Base-by-base conservation (phyloP, 2,329 filamentous ascomycete genomes). In the Aphanocladium album region DNA sequence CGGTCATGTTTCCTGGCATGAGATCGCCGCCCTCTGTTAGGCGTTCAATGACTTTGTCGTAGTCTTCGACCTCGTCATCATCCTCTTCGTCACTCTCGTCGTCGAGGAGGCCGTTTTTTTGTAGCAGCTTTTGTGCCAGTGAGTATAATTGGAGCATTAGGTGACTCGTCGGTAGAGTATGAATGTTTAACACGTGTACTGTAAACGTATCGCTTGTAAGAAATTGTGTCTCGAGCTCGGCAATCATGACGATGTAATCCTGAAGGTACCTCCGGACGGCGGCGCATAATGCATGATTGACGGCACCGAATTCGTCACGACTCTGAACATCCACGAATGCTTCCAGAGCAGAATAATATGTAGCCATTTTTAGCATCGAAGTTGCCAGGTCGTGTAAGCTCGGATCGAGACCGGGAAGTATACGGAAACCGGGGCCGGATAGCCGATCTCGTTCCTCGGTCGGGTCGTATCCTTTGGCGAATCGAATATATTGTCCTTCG, bases 401-500 rank as follows among this genome's bases (percentile, higher is more conserved):
- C 0, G 93, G 93, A 69, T 99, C 95, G 47, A 99, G 81, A 1
- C 93, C 93, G 1, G 89, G 83, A 7, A 90, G 78, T 63, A 97
- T 87, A 64, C 86, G 87, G 75, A 92, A 98, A 11, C 81, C 78
- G 1, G 95, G 95, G 0, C 95, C 95, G 6, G 88, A 83, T 54
- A 99, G 79, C 16, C 93, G 87, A 69, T 96, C 91, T 68, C 93
- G 91, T 76, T 99, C 95, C 56, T 91, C 86, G 3, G 83, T 78
- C 0, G 93, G 91, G 67, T 96, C 88, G 72, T 96, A 98, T 9
- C 84, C 83, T 66, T 91, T 89, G 62, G 83, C 84, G 71, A 91
- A 98, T 60, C 91, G 89, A 63, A 99, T 90, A 71, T 98, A 98
- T 73, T 96, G 92, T n/a, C 95, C 95, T 75, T 99, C 95, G 65